Conservation (phyloP, 208 protist genomes). For the Leishmania tropica region DNA sequence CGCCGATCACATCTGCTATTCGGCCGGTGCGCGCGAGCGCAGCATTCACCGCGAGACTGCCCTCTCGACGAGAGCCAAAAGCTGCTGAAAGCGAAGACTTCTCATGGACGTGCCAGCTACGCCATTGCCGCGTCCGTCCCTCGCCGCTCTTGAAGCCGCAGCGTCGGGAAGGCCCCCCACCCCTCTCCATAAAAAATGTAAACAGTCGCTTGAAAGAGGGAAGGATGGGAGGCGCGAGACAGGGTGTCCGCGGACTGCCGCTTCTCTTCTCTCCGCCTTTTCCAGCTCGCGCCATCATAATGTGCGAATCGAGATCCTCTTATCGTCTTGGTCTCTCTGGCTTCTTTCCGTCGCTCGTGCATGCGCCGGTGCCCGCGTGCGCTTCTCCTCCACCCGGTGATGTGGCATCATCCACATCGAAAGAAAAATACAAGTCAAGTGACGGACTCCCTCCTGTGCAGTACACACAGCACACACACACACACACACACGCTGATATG, state of each 20-base stretch:
- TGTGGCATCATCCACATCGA: no score
- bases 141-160: not conserved
- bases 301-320: no score
- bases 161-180: not conserved
- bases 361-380: no score
- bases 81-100: not conserved
- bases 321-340: not conserved
- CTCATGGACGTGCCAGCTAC: not conserved
- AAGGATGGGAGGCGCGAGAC: not conserved
- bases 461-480: not conserved
- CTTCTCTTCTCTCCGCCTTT: no score
- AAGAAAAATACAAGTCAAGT: not conserved
- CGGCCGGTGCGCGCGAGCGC: no score
- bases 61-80: not conserved
- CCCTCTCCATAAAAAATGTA: not conserved
- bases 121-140: not conserved
- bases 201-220: not conserved
- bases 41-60: not conserved
- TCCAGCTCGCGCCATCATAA: not conserved
- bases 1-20: not conserved
- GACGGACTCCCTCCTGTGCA: not conserved
- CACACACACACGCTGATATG: constrained; percentile 20
- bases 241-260: not conserved
- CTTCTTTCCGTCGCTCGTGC: not conserved
- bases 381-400: not conserved